Conservation (phyloP, 176 grass and related monocot genomes). For the Poa pratensis region DNA sequence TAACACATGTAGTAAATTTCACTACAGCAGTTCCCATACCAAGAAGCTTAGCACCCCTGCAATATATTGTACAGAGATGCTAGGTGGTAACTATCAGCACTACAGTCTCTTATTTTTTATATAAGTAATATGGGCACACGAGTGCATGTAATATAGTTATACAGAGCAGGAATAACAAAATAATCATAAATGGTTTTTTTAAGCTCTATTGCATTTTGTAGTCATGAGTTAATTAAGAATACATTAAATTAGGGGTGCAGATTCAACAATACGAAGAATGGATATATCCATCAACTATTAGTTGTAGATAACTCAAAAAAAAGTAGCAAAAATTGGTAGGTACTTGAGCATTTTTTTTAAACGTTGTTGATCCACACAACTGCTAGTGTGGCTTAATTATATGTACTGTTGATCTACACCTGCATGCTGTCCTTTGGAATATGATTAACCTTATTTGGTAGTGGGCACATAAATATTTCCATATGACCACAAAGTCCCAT, state of each 20-base stretch:
- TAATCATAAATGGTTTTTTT: constrained; percentile 18
- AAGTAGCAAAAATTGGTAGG: not conserved
- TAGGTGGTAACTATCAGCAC: constrained; percentile 1
- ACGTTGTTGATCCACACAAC: not conserved
- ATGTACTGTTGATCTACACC: not conserved
- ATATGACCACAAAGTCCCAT: not conserved
- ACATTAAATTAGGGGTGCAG: not conserved
- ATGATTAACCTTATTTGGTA: constrained; percentile 7
- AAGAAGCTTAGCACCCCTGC: not conserved
- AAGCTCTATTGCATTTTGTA: not conserved
- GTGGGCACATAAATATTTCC: not conserved
- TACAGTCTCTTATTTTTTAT: not conserved
- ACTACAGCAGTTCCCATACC: constrained; percentile 25
- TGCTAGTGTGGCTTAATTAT: not conserved
- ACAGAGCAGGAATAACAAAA: constrained; percentile 7
- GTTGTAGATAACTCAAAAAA: constrained; percentile 17
- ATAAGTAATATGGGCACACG: not conserved
- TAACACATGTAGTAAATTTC: not conserved
- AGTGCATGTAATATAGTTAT: not conserved
- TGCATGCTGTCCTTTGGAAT: not conserved
- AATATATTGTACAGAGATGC: constrained; percentile 25
- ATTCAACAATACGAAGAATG: constrained; percentile 22
- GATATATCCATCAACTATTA: constrained; percentile 21
- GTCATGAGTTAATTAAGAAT: not conserved
- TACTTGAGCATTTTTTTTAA: not conserved